Evolutionary conservation across 2,329 filamentous ascomycete species (phyloP), one percentile per base, ranked within the genome.

Genomic region (Chaetothyriales sp.): DNA sequence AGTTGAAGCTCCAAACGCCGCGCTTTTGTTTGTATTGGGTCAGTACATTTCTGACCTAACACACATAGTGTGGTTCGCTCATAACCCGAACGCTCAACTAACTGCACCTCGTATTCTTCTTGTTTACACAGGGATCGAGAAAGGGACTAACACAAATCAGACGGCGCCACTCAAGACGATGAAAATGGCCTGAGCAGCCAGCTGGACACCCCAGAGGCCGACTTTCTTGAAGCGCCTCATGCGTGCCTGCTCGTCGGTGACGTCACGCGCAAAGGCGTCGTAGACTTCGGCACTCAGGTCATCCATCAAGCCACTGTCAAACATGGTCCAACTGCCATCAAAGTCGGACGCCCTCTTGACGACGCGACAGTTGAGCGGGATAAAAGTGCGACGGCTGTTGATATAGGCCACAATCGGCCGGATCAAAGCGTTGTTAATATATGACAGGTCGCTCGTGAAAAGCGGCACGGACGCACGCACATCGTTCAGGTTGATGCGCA

Each of bases 401-500:
- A 98, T 96, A 66, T 96, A 98, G 5, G 92, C 92, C 43, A 98
- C 89, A 54, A 98, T 98, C 15, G 92, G 92, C 3, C 92, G 81
- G 36, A 96, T 86, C 3, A 96, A 80, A 1, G 92, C 88, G 65
- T 94, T 93, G 68, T 95, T 96, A 61, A 95, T 84, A 65, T 96
- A 98, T 0, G 87, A 93, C 47, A 96, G 78, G 63, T 95, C 84
- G 15, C 80, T 83, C 1, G 85, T 94, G 70, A 98, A 96, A 48
- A 96, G 77, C 0, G 92, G 92, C 1, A 98, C 89, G 2, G 84
- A 83, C 25, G 92, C 92, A 59, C 88, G 86, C 44, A 95, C 88
- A 58, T 95, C 87, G 69, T 95, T 96, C 55, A 98, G 78, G 63
- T 95, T 85, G 54, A 96, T 83, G n/a, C 87, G 81, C 47, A 98